Conservation (phyloP, 441 rosid species). For the Erysimum cheiri region DNA sequence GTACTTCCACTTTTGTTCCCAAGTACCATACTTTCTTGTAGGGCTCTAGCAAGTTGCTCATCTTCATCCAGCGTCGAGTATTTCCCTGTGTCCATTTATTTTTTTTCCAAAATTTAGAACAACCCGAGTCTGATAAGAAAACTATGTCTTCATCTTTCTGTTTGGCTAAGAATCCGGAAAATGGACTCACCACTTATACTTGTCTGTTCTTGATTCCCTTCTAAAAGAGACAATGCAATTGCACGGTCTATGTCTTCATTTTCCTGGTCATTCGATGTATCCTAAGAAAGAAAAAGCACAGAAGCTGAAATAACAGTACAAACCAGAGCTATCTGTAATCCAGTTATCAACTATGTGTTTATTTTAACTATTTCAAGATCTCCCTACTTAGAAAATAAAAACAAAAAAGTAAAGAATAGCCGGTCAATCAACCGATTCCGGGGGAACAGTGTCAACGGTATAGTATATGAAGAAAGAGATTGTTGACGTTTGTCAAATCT, state of each 20-base stretch:
- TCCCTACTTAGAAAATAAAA: neutral
- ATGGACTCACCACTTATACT: conserved; percentile 58
- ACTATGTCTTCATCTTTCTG: neutral
- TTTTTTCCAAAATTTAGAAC: neutral
- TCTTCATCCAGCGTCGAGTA: conserved; percentile 62
- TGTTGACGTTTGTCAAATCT: too few species aligned
- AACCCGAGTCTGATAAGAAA: conserved; percentile 12
- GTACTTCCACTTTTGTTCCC: conserved; percentile 50
- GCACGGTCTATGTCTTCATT: conserved; percentile 83
- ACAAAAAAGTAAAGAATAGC: conserved; percentile 2
- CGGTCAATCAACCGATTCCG: too few species aligned
- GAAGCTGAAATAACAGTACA: conserved; percentile 16
- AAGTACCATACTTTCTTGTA: conserved; percentile 67
- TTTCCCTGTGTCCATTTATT: conserved; percentile 50
- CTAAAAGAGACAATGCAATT: conserved; percentile 76
- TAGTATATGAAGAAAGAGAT: too few species aligned
- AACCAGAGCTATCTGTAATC: neutral
- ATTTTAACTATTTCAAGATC: too few species aligned
- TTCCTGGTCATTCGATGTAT: conserved; percentile 58
- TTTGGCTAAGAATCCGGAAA: conserved; percentile 1
- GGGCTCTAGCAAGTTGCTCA: conserved; percentile 76
- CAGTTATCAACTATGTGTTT: neutral
- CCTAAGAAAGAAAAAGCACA: conserved; percentile 48
- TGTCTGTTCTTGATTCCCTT: conserved; percentile 59
- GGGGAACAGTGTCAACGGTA: too few species aligned